Evolutionary conservation across 306 rosid species (phyloP).

Genomic region (Acacia acuminata): DNA sequence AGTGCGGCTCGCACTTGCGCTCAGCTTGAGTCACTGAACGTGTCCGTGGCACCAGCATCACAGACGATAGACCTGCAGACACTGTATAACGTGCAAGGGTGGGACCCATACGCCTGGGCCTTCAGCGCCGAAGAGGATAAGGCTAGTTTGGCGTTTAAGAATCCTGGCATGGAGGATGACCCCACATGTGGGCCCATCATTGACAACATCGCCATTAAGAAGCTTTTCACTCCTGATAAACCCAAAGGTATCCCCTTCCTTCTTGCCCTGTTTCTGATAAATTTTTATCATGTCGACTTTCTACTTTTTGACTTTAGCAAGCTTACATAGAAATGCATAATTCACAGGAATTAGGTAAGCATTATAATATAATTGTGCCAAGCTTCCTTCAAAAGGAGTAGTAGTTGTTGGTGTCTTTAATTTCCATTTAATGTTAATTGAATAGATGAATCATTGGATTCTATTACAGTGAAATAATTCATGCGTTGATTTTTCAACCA

Average conservation of each 20-base stretch:
- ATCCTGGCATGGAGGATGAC: conserved; percentile 98
- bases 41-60: conserved; percentile 77
- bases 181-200: conserved; percentile 98
- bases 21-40: conserved; percentile 81
- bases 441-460: neutral
- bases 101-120: conserved; percentile 94
- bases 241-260: conserved; percentile 60
- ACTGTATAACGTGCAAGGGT: conserved; percentile 84
- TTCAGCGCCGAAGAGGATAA: conserved; percentile 60
- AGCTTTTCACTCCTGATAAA: conserved; percentile 74
- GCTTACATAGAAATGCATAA: neutral
- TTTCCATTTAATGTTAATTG: neutral
- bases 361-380: neutral
- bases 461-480: neutral
- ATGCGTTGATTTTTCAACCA: neutral
- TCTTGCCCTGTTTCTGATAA: neutral
- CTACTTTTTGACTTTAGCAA: neutral
- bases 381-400: neutral
- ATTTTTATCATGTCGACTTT: neutral
- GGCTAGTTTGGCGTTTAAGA: conserved; percentile 61
- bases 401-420: neutral
- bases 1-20: conserved; percentile 99
- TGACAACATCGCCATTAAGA: conserved; percentile 84
- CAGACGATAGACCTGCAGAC: conserved; percentile 94
- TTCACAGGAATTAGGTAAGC: neutral